Conservation (phyloP, 768 basidiomycete species). For the Pisolithus sp. region DNA sequence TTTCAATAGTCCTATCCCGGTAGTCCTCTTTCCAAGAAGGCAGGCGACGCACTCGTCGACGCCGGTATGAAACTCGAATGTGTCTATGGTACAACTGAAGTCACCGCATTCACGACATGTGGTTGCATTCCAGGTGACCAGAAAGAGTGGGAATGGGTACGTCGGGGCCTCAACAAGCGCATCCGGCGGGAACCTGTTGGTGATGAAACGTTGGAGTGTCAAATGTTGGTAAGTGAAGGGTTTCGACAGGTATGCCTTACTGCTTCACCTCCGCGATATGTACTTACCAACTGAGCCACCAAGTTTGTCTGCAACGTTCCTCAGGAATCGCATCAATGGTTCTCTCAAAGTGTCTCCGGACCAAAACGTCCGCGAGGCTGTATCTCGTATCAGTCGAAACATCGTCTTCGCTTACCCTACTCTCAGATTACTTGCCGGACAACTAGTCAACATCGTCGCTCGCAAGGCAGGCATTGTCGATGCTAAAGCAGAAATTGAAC, state of each 20-base stretch:
- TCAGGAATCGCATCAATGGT: slow-evolving; percentile 32
- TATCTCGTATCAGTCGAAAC: slow-evolving; percentile 26
- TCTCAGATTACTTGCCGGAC: slow-evolving; percentile 25
- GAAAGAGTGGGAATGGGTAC: slow-evolving; percentile 31
- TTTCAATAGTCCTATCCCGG: slow-evolving; percentile 27
- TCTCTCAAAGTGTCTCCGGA: slow-evolving; percentile 18
- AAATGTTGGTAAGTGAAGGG: slow-evolving; percentile 30
- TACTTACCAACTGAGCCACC: not conserved
- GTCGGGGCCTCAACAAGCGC: slow-evolving; percentile 16
- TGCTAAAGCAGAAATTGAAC: slow-evolving; percentile 21
- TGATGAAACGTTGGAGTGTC: slow-evolving; percentile 34
- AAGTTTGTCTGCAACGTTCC: slow-evolving; percentile 33
- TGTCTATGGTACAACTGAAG: slow-evolving; percentile 37
- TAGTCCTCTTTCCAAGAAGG: slow-evolving; percentile 30
- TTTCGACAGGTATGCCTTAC: slow-evolving; percentile 27
- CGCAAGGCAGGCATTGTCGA: not conserved
- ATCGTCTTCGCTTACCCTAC: slow-evolving; percentile 41
- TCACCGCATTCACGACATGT: slow-evolving; percentile 15
- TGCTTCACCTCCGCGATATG: not conserved
- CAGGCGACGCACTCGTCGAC: slow-evolving; percentile 29
- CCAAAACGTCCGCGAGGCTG: slow-evolving; percentile 8
- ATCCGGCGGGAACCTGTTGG: slow-evolving; percentile 31
- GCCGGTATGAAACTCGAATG: slow-evolving; percentile 29
- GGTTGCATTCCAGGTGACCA: slow-evolving; percentile 10
- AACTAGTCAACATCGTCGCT: slow-evolving; percentile 11